Evolutionary conservation across 2,329 filamentous ascomycete species (phyloP).

Genomic region (Pseudogymnoascus sp.): DNA sequence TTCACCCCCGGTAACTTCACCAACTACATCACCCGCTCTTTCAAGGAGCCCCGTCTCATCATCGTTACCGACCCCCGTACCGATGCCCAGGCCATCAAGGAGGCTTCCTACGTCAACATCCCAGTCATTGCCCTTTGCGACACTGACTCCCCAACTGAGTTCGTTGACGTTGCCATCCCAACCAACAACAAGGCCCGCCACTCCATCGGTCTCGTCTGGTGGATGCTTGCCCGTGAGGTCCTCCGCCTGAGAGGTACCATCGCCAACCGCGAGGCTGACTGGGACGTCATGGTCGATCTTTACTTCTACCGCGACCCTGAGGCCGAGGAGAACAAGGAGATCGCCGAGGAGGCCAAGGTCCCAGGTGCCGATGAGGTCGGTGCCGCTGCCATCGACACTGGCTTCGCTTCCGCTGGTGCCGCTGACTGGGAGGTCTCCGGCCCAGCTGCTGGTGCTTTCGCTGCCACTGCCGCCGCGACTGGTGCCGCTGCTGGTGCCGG

Average conservation of each 20-base stretch:
- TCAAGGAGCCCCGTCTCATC: slow-evolving; percentile 99
- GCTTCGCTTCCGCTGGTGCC: slow-evolving; percentile 50
- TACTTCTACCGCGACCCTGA: slow-evolving; percentile 99
- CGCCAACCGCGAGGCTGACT: slow-evolving; percentile 89
- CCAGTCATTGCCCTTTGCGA: slow-evolving; percentile 98
- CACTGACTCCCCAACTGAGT: slow-evolving; percentile 98
- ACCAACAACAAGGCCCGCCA: slow-evolving; percentile 99
- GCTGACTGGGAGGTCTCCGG: slow-evolving; percentile 77
- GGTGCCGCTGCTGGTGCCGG: slow-evolving; percentile 55
- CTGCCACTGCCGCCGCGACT: slow-evolving; percentile 44
- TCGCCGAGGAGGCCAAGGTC: slow-evolving; percentile 81
- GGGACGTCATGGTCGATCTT: slow-evolving; percentile 99
- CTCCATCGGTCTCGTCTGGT: slow-evolving; percentile 97
- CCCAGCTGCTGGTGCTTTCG: slow-evolving; percentile 54
- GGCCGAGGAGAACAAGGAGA: slow-evolving; percentile 98
- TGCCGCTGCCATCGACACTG: slow-evolving; percentile 67
- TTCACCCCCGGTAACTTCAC: slow-evolving; percentile 99
- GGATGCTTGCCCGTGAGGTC: slow-evolving; percentile 99
- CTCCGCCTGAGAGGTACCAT: slow-evolving; percentile 97
- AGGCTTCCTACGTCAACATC: slow-evolving; percentile 99
- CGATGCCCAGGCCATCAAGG: slow-evolving; percentile 99
- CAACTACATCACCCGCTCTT: slow-evolving; percentile 99
- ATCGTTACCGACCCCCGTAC: slow-evolving; percentile 99
- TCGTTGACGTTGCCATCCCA: slow-evolving; percentile 98
- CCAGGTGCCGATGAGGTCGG: slow-evolving; percentile 79